A percentile compares a stretch with the other conserved stretches of the same genome.
Conservation (phyloP, 306 rosid genomes). For the Pachyrhizus erosus region DNA sequence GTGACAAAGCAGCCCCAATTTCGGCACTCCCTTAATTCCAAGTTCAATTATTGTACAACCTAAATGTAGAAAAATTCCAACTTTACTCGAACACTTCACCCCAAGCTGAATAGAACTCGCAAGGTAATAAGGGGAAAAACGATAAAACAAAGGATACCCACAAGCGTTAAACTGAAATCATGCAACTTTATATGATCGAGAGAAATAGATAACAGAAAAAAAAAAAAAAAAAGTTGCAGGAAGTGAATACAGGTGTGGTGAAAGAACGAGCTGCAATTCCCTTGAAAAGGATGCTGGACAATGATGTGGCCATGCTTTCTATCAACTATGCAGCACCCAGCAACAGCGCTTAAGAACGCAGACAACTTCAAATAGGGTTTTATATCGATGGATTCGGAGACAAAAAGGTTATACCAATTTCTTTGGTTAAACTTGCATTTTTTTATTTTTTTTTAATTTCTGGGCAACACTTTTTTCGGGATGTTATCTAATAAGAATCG, state of each 20-base stretch:
- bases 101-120: no score
- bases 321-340: not conserved
- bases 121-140: not conserved
- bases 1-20: no score
- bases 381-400: not conserved
- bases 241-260: constrained; percentile 27
- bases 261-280: constrained; percentile 45
- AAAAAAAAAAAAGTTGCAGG: not conserved
- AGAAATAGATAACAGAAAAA: not conserved
- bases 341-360: not conserved
- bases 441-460: no score
- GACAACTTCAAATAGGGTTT: not conserved
- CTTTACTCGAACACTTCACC: no score
- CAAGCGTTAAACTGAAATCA: not conserved
- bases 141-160: not conserved
- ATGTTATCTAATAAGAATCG: no score
- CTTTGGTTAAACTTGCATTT: not conserved
- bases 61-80: no score
- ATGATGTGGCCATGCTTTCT: constrained; percentile 36
- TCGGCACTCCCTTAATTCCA: no score
- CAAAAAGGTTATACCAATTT: not conserved
- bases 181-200: not conserved
- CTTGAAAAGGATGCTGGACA: constrained; percentile 43
- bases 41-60: no score
- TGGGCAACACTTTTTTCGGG: no score